Evolutionary conservation across 805 yeast species (phyloP), one percentile per base, ranked within the genome.

Genomic region (Yarrowia sp.): DNA sequence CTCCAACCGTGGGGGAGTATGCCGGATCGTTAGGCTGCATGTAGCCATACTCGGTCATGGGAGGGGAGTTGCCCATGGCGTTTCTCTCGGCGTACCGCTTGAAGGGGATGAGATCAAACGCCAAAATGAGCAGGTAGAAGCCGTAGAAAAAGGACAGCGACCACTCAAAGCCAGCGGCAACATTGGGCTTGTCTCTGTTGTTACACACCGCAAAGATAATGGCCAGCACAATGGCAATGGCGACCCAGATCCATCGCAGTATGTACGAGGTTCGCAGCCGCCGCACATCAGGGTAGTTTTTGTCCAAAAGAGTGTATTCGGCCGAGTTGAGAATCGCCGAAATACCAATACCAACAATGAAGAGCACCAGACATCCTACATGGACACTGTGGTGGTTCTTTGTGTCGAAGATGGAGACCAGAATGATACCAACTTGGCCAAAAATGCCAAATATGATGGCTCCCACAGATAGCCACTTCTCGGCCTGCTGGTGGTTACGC

Each of bases 71-170:
- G 17, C 12, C 30, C 24, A 30, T 28, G 32, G 38, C 21, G 24
- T 58, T 58, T 58, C 63, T 36, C 51, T 58, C 40, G 22, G 30
- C 40, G 41, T 58, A 58, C 21, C 63, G 63, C 51, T 58, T 58
- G 41, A 58, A 58, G 46, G 91, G 87, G 70, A 82, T 81, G 68
- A 92, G 80, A 73, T 93, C 98, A 66, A 83, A 80, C 1, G 88
- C 77, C 74, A 92, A 80, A 65, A 86, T 76, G 4, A 87, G 71
- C 68, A 87, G 82, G 67, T 89, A 79, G 35, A 87, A 70, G 3
- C 96, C 95, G 72, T 89, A 92, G 85, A 90, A 86, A 75, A 86
- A 92, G n/a, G 93, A 86, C 46, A 92, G 75, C 3, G 86, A 72
- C 98, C 98, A 93, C 76, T 93, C 98, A 72, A 88, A 84, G 21